Conservation (phyloP, 164 flowering plant genomes). For the Kingdonia uniflora region DNA sequence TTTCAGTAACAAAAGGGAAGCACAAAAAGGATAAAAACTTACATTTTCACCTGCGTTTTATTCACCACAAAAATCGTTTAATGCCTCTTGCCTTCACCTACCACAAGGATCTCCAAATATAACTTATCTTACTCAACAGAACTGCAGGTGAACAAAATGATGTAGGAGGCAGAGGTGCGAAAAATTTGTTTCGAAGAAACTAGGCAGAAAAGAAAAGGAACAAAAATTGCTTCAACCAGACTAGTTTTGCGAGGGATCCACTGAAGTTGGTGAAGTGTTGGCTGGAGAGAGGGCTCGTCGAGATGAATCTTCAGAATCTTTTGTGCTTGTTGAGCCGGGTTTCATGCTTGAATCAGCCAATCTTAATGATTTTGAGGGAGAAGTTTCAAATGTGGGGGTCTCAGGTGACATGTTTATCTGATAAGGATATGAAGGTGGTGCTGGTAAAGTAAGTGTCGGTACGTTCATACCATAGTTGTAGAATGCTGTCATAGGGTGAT, state of each 20-base stretch:
- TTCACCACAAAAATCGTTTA: slow-evolving; percentile 34
- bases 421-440: slow-evolving; percentile 21
- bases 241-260: slow-evolving; percentile 5
- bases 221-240: slow-evolving; percentile 10
- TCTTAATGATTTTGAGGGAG: slow-evolving; percentile 19
- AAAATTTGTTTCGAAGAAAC: slow-evolving; percentile 15
- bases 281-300: slow-evolving; percentile 13
- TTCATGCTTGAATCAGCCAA: slow-evolving; percentile 10
- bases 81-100: slow-evolving; percentile 21
- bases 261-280: slow-evolving; percentile 10
- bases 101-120: slow-evolving; percentile 9
- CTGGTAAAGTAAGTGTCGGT: slow-evolving; percentile 25
- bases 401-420: slow-evolving; percentile 20
- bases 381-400: slow-evolving; percentile 15
- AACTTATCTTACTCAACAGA: slow-evolving; percentile 20
- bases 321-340: slow-evolving; percentile 10
- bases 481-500: slow-evolving; percentile 47
- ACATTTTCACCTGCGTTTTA: slow-evolving; percentile 40
- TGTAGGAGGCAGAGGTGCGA: slow-evolving; percentile 18
- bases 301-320: slow-evolving; percentile 7
- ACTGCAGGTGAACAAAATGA: slow-evolving; percentile 29
- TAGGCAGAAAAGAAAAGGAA: slow-evolving; percentile 4
- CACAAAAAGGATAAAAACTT: slow-evolving; percentile 4
- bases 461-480: slow-evolving; percentile 27
- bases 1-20: too few species aligned